These are phyloP conservation scores for Clonostachys chloroleuca DNA, from an alignment of 2,329 filamentous ascomycete genomes.

Conservation along the genomic window DNA sequence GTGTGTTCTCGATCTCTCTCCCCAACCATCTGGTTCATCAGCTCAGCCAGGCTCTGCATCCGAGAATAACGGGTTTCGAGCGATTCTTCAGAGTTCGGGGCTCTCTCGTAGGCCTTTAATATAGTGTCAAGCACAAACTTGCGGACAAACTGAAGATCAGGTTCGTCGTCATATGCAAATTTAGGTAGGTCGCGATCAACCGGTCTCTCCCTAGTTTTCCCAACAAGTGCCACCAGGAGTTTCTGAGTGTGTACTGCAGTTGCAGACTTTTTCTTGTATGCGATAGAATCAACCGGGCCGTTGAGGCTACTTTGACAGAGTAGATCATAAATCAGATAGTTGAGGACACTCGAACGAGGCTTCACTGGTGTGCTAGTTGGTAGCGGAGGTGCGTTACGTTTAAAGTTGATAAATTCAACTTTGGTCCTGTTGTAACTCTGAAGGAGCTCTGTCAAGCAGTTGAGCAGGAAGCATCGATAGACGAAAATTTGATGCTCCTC, in stretches of 20 bases:
- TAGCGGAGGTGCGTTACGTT: conserved; percentile 80
- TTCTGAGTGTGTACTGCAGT: conserved; percentile 84
- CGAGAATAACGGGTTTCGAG: conserved; percentile 84
- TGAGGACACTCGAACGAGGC: conserved; percentile 85
- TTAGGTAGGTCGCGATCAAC: conserved; percentile 51
- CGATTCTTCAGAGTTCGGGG: conserved; percentile 71
- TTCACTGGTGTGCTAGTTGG: conserved; percentile 87
- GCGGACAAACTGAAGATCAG: conserved; percentile 85
- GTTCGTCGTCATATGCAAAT: conserved; percentile 70
- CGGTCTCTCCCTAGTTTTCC: conserved; percentile 78
- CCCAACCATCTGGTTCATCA: conserved; percentile 89
- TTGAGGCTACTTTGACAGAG: conserved; percentile 56
- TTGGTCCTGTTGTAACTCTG: conserved; percentile 92
- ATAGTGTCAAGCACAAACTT: conserved; percentile 94
- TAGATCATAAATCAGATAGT: conserved; percentile 85
- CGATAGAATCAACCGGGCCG: conserved; percentile 69
- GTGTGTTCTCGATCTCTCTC: conserved; percentile 64
- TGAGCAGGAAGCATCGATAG: conserved; percentile 91
- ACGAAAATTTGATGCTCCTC: conserved; percentile 95
- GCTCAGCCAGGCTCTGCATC: conserved; percentile 80
- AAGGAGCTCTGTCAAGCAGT: conserved; percentile 85
- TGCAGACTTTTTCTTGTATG: conserved; percentile 77
- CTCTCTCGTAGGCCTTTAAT: conserved; percentile 87
- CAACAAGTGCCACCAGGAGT: conserved; percentile 80
- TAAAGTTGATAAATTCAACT: conserved; percentile 99